A percentile compares a stretch with the other conserved stretches of the same genome.
Conservation (phyloP, 2,329 filamentous ascomycete species). For the Fusarium xyrophilum region DNA sequence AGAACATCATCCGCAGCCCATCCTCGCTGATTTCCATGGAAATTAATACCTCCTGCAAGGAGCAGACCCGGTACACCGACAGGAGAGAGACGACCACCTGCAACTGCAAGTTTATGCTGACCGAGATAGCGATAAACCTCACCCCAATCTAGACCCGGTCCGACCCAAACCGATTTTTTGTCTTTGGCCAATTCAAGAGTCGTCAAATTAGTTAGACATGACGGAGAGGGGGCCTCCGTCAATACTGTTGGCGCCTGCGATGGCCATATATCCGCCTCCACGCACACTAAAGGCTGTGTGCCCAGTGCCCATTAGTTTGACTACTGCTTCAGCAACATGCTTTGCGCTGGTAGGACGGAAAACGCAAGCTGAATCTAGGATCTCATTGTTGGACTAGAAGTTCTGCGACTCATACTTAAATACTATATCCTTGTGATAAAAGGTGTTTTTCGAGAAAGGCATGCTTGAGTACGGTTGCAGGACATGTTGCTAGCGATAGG, state of each 20-base stretch:
- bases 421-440: background rate
- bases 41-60: conserved; percentile 29
- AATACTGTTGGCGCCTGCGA: conserved; percentile 33
- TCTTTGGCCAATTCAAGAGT: conserved; percentile 13
- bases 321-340: conserved; percentile 5
- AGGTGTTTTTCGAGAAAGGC: conserved; percentile 3
- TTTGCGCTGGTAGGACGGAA: conserved; percentile 12
- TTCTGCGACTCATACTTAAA: conserved; percentile 18
- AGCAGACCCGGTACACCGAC: conserved; percentile 32
- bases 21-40: conserved; percentile 39
- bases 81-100: conserved; percentile 26
- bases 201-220: conserved; percentile 27
- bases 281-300: conserved; percentile 24
- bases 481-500: fast-evolving
- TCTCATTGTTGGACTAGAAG: conserved; percentile 28
- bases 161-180: conserved; percentile 19
- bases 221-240: conserved; percentile 18
- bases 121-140: conserved; percentile 24
- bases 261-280: conserved; percentile 35
- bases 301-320: background rate
- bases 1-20: conserved; percentile 41
- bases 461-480: background rate
- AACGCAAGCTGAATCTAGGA: conserved; percentile 14
- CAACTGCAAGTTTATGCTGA: conserved; percentile 7
- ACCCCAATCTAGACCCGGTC: conserved; percentile 30